Evolutionary conservation across 2,329 filamentous ascomycete genomes (phyloP).

Genomic region (Pseudogymnoascus sp.): DNA sequence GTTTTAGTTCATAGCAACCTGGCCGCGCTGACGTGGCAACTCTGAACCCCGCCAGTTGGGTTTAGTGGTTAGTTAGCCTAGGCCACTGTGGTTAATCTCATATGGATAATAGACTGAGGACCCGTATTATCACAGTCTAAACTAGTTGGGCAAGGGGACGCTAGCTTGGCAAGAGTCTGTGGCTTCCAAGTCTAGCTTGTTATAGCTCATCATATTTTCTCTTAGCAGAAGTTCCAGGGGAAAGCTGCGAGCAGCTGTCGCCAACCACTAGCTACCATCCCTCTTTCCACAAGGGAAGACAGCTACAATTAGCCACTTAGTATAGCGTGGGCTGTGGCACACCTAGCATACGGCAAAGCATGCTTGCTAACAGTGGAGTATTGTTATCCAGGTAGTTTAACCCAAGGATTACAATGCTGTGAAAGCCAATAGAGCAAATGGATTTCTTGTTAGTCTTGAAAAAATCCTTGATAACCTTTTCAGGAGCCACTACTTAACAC

Average conservation of each 20-base stretch:
- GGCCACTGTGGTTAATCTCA: neutral
- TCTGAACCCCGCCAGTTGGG: neutral
- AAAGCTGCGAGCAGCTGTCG: neutral
- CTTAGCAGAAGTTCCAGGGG: neutral
- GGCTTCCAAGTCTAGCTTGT: neutral
- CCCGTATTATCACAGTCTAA: neutral
- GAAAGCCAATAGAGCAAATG: conserved; percentile 13
- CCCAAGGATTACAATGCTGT: neutral
- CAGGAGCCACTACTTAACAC: conserved; percentile 5
- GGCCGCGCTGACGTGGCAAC: neutral
- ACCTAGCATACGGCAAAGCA: conserved; percentile 14
- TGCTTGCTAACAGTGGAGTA: neutral
- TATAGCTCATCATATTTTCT: neutral
- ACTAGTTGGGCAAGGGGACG: neutral
- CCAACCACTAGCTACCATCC: neutral
- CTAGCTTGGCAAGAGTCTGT: conserved; percentile 16
- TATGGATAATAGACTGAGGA: neutral
- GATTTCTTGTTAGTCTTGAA: conserved; percentile 12
- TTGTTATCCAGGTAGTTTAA: neutral
- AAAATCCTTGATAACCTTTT: conserved; percentile 12
- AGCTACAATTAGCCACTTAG: conserved; percentile 13
- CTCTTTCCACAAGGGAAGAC: conserved; percentile 11
- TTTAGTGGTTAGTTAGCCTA: neutral
- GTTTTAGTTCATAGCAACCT: no score
- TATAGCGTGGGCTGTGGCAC: conserved; percentile 18